Evolutionary conservation across 192 early-diverging fungal genomes (phyloP).

Genomic region (Coemansia sp.): DNA sequence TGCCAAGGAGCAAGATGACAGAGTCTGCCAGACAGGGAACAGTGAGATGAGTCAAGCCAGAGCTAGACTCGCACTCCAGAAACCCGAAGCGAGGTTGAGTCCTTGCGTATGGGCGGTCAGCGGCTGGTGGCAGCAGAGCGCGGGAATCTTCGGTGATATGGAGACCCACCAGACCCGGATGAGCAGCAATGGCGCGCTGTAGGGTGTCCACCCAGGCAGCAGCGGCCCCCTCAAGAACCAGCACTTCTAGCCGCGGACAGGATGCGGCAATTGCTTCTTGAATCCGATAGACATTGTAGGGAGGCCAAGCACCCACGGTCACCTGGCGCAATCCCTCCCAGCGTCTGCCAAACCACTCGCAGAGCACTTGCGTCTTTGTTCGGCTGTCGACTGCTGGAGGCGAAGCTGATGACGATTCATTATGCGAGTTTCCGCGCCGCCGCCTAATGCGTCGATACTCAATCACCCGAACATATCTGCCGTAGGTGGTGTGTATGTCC

Average conservation of each 20-base stretch:
- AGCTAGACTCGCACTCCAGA: constrained; percentile 3
- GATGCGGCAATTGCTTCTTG: constrained; percentile 23
- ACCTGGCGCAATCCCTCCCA: constrained; percentile 33
- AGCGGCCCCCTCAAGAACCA: constrained; percentile 43
- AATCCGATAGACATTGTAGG: constrained; percentile 45
- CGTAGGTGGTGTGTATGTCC: constrained; percentile 25
- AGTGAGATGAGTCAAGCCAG: constrained; percentile 42
- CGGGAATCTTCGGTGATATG: constrained; percentile 49
- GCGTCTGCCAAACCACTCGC: constrained; percentile 41
- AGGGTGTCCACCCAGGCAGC: constrained; percentile 41
- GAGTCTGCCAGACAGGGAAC: constrained; percentile 47
- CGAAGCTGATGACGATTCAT: background rate
- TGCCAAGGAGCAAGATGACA: constrained; percentile 23
- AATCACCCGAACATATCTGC: constrained; percentile 23
- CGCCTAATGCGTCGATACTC: constrained; percentile 35
- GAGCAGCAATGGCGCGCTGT: constrained; percentile 25
- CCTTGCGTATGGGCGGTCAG: constrained; percentile 24
- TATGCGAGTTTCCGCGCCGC: constrained; percentile 35
- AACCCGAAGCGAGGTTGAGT: constrained; percentile 18
- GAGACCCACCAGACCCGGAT: constrained; percentile 29
- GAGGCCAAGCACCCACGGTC: constrained; percentile 46
- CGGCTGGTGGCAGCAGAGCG: constrained; percentile 37
- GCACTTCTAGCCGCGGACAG: constrained; percentile 24
- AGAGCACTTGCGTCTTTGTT: constrained; percentile 42
- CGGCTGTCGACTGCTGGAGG: constrained; percentile 18